Evolutionary conservation across 495 filamentous ascomycete genomes (phyloP).

Genomic region (Ramalina intermedia): DNA sequence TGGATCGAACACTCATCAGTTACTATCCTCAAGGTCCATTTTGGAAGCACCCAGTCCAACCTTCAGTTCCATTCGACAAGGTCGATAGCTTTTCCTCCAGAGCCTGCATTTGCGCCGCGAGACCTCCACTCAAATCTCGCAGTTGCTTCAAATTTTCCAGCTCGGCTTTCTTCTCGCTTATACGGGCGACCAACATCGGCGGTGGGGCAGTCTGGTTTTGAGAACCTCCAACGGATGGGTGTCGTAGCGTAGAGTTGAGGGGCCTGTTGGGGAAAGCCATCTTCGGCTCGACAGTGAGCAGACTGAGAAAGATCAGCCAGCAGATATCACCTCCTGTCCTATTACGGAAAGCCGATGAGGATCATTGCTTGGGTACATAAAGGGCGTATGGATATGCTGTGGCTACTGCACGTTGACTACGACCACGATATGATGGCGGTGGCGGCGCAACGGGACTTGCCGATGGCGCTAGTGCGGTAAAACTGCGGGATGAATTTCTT

Average conservation of each 20-base stretch:
- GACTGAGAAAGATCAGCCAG: too few relatives aligned
- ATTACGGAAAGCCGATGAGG: too few relatives aligned
- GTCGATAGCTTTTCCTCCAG: slow-evolving; percentile 79
- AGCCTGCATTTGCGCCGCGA: slow-evolving; percentile 83
- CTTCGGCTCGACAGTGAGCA: too few relatives aligned
- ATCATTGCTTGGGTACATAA: too few relatives aligned
- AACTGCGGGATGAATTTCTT: not conserved
- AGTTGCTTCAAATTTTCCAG: slow-evolving; percentile 79
- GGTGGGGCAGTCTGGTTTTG: slow-evolving; percentile 39
- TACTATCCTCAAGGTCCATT: not conserved
- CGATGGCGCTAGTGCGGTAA: too few relatives aligned
- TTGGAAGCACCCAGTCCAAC: slow-evolving; percentile 25
- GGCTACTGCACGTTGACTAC: too few relatives aligned
- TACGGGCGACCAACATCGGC: slow-evolving; percentile 65
- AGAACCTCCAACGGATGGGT: slow-evolving; percentile 36
- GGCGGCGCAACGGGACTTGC: too few relatives aligned
- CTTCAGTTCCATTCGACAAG: slow-evolving; percentile 85
- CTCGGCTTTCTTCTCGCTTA: slow-evolving; percentile 87
- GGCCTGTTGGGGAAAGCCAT: slow-evolving; percentile 47
- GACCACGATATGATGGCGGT: too few relatives aligned
- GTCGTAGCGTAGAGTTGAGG: slow-evolving; percentile 48
- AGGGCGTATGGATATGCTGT: too few relatives aligned
- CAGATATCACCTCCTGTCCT: too few relatives aligned
- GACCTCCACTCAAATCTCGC: slow-evolving; percentile 70
- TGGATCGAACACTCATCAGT: slow-evolving; percentile 11